Percentiles rank a stretch among this genome's conserved stretches.
Evolutionary conservation across 139 green algal genomes (phyloP).

Genomic region (Spirogloea muscicola): DNA sequence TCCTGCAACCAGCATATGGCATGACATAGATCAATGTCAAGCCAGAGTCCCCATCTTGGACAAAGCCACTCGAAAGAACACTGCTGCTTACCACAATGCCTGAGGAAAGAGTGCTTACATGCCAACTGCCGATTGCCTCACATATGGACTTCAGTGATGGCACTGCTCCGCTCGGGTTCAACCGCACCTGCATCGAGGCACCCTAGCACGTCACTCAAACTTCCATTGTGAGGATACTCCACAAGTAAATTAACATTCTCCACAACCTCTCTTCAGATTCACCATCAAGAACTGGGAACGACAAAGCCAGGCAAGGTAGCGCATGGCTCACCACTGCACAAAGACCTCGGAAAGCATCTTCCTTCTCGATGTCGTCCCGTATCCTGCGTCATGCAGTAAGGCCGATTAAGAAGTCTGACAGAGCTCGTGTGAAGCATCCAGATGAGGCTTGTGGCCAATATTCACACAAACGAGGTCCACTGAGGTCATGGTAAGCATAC

Average conservation of each 20-base stretch:
- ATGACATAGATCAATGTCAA: too few relatives aligned
- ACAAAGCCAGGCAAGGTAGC: not conserved
- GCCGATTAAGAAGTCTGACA: not conserved
- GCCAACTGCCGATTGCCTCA: slow-evolving; percentile 41
- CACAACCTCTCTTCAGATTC: too few relatives aligned
- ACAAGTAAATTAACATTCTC: too few relatives aligned
- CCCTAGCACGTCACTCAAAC: too few relatives aligned
- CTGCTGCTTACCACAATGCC: too few relatives aligned
- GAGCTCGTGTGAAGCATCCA: too few relatives aligned
- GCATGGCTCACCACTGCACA: slow-evolving; percentile 39
- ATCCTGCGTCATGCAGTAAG: slow-evolving; percentile 50
- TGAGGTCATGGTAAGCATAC: too few relatives aligned
- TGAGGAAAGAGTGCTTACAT: slow-evolving; percentile 17
- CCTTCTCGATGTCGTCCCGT: slow-evolving; percentile 90
- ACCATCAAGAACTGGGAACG: slow-evolving; percentile 1
- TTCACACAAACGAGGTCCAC: too few relatives aligned
- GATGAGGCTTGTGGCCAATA: too few relatives aligned
- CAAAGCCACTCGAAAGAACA: too few relatives aligned
- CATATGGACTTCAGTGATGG: slow-evolving; percentile 11
- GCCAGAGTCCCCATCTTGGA: too few relatives aligned
- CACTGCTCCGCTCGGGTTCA: slow-evolving; percentile 28
- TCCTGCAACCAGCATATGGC: slow-evolving; percentile 23
- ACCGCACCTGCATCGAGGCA: slow-evolving; percentile 10
- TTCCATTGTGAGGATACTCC: too few relatives aligned
- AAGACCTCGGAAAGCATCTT: slow-evolving; percentile 83